Evolutionary conservation across 306 rosid genomes (phyloP).

Genomic region (Castanopsis chinensis): DNA sequence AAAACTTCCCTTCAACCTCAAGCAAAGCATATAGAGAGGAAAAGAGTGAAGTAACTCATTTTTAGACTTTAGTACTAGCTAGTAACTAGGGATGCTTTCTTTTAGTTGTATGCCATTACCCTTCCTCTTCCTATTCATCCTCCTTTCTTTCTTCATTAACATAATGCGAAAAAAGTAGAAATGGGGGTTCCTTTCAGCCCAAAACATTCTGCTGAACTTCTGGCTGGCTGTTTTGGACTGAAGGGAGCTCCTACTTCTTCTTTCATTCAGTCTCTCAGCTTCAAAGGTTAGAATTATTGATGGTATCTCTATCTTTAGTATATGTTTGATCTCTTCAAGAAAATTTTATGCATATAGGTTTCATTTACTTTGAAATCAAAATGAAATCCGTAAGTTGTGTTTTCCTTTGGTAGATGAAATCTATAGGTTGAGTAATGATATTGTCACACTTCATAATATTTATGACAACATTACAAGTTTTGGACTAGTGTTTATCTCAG

Average conservation of each 20-base stretch:
- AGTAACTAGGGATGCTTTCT: slow-evolving; percentile 2
- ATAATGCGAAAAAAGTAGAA: slow-evolving; percentile 49
- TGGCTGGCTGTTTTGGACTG: slow-evolving; percentile 56
- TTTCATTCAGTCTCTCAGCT: slow-evolving; percentile 27
- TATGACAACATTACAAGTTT: too few relatives aligned
- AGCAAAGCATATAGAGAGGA: slow-evolving; percentile 13
- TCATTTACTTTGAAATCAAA: neutral
- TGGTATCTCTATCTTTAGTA: neutral
- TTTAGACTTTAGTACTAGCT: neutral
- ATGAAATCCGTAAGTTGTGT: neutral
- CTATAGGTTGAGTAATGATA: too few relatives aligned
- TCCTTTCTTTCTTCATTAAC: neutral
- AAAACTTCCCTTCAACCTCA: slow-evolving; percentile 22
- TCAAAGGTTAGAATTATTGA: neutral
- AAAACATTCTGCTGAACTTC: slow-evolving; percentile 30
- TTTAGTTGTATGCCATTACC: neutral
- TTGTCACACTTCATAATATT: too few relatives aligned
- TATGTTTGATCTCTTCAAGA: neutral
- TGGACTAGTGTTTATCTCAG: too few relatives aligned
- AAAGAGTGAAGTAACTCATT: slow-evolving; percentile 9
- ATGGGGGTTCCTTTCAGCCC: slow-evolving; percentile 61
- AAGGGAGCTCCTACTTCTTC: slow-evolving; percentile 82
- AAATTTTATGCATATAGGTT: neutral
- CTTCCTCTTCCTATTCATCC: neutral
- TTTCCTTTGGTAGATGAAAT: too few relatives aligned